These are phyloP conservation scores for Pseudocercospora musae DNA, from an alignment of 2,329 filamentous ascomycete species.

Conservation along the genomic window DNA sequence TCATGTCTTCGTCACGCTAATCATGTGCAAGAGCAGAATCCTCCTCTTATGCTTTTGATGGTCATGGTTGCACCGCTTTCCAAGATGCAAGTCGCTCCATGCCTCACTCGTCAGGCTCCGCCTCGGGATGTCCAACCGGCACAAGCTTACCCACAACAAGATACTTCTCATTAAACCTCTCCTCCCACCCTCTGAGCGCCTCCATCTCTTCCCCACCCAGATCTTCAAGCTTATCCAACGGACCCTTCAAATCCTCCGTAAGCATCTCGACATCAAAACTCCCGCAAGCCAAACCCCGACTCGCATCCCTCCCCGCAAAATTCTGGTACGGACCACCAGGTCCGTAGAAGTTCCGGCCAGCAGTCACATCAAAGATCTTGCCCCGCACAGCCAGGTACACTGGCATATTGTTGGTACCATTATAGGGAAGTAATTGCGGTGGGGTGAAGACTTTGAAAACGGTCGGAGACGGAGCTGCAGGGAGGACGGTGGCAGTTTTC, in stretches of 20 bases:
- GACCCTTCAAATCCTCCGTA: slow-evolving; percentile 82
- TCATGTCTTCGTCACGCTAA: background rate
- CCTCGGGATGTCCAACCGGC: slow-evolving; percentile 56
- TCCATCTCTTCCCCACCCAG: slow-evolving; percentile 74
- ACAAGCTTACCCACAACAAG: slow-evolving; percentile 88
- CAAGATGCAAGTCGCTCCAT: background rate
- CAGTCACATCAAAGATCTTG: slow-evolving; percentile 82
- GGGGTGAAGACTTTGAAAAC: slow-evolving; percentile 86
- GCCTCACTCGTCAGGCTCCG: slow-evolving; percentile 38
- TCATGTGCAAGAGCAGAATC: background rate
- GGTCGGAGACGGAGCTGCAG: slow-evolving; percentile 62
- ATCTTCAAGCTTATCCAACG: slow-evolving; percentile 71
- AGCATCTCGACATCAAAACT: slow-evolving; percentile 96
- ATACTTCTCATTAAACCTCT: slow-evolving; percentile 91
- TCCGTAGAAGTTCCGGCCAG: slow-evolving; percentile 90
- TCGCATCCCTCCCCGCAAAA: slow-evolving; percentile 91
- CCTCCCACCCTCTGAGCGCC: slow-evolving; percentile 85
- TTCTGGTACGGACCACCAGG: slow-evolving; percentile 93
- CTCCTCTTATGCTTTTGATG: background rate
- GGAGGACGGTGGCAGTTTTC: slow-evolving; percentile 46
- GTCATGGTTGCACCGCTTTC: background rate
- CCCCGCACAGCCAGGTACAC: slow-evolving; percentile 92
- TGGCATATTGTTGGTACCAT: slow-evolving; percentile 68
- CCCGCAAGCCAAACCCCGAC: slow-evolving; percentile 78
- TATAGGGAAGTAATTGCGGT: slow-evolving; percentile 77